phyloP scores from a whole-genome alignment of 441 rosid genomes.

The Euphorbia neoarborescens region DNA sequence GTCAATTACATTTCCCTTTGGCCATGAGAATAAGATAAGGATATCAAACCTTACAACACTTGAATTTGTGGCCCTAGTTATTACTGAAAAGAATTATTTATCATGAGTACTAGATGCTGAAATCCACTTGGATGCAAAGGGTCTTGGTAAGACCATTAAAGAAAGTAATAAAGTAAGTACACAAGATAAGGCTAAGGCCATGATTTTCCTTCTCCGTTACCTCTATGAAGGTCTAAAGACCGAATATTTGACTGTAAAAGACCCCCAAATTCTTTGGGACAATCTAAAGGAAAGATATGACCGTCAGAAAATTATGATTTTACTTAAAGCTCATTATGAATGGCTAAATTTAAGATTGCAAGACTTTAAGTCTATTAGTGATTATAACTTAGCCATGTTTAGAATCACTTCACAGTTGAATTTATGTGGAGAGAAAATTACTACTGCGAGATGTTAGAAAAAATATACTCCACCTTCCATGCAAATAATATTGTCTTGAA shows the following conservation, averaged over 20 bases:
- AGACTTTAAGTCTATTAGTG: background rate
- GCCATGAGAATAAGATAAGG: no score
- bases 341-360: background rate
- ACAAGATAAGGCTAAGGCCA: background rate
- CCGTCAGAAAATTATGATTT: background rate
- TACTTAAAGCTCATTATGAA: background rate
- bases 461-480: background rate
- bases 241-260: background rate
- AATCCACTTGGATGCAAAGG: background rate
- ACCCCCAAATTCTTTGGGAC: background rate
- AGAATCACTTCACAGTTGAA: background rate
- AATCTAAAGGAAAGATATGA: background rate
- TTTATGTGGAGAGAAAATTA: background rate
- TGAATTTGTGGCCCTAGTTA: background rate
- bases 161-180: background rate
- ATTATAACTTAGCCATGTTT: background rate
- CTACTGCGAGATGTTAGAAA: background rate
- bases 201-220: background rate
- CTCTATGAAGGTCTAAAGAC: background rate
- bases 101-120: background rate
- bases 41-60: no score
- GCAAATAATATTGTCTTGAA: background rate
- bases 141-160: background rate
- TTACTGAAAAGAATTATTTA: background rate
- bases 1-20: no score